Conservation (phyloP, 164 flowering plant genomes). For the Vitis rotundifolia region DNA sequence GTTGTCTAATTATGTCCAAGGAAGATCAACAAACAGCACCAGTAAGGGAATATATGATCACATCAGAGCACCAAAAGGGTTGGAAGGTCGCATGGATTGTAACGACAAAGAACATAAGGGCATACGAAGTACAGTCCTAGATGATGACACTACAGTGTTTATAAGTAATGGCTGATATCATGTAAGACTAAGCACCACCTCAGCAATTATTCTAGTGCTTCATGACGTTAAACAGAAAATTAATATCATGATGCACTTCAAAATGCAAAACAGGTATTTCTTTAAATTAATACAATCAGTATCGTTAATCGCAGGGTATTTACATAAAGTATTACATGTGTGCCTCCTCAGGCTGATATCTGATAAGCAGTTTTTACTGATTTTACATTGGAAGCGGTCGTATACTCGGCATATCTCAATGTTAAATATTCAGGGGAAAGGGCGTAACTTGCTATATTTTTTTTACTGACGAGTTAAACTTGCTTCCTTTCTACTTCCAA, state of each 20-base stretch:
- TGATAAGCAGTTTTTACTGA: background rate
- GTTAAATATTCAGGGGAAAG: background rate
- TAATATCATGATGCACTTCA: background rate
- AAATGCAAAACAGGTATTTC: background rate
- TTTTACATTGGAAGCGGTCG: background rate
- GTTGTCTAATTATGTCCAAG: no score
- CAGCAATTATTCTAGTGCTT: no score
- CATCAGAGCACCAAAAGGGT: no score
- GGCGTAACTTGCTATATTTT: background rate
- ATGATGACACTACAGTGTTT: background rate
- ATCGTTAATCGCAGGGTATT: background rate
- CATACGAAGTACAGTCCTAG: no score
- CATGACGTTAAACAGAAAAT: background rate
- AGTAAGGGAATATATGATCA: no score
- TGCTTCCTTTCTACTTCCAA: constrained; percentile 74
- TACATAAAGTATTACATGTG: background rate
- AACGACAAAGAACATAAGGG: no score
- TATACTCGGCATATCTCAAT: no score
- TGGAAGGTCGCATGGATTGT: no score
- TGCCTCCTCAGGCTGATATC: background rate
- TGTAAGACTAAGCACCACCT: background rate
- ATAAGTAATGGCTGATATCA: background rate
- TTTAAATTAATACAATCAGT: constrained; percentile 1
- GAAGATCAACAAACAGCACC: no score
- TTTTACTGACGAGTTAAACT: constrained; percentile 20